These are phyloP conservation scores for Austroboletus festivus DNA, from an alignment of 768 basidiomycete genomes.

Conservation along the genomic window DNA sequence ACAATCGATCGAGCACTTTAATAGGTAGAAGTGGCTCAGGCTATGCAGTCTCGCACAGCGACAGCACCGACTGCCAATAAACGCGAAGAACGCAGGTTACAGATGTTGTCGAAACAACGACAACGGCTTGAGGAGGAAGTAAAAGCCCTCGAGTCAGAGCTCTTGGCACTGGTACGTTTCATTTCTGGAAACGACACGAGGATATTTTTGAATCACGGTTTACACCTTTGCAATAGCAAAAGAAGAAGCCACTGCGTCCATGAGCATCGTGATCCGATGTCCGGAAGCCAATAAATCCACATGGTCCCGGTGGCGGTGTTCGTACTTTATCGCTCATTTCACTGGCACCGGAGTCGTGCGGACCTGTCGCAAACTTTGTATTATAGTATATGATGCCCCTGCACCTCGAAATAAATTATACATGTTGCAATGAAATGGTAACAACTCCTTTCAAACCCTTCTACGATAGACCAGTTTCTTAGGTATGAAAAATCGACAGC, in stretches of 20 bases:
- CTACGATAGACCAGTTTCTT: no score
- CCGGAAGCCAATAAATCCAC: no score
- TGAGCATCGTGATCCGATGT: background rate
- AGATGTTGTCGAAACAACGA: constrained; percentile 62
- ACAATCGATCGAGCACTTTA: background rate
- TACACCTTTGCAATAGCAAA: constrained; percentile 17
- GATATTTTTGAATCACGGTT: no score
- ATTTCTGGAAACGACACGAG: background rate
- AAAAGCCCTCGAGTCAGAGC: constrained; percentile 56
- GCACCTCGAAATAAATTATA: no score
- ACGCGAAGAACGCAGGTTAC: constrained; percentile 61
- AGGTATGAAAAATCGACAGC: no score
- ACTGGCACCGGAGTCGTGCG: no score
- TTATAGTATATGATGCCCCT: no score
- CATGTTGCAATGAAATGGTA: no score
- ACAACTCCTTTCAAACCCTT: no score
- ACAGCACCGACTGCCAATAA: constrained; percentile 56
- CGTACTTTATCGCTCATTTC: no score
- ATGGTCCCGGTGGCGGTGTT: no score
- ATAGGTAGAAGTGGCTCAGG: constrained; percentile 56
- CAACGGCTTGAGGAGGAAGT: constrained; percentile 67
- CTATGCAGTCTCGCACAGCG: constrained; percentile 38
- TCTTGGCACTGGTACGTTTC: constrained; percentile 48
- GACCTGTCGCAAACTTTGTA: no score
- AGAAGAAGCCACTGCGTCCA: constrained; percentile 11